Evolutionary conservation across 768 basidiomycete genomes (phyloP).

Genomic region (Amanita inopinata): DNA sequence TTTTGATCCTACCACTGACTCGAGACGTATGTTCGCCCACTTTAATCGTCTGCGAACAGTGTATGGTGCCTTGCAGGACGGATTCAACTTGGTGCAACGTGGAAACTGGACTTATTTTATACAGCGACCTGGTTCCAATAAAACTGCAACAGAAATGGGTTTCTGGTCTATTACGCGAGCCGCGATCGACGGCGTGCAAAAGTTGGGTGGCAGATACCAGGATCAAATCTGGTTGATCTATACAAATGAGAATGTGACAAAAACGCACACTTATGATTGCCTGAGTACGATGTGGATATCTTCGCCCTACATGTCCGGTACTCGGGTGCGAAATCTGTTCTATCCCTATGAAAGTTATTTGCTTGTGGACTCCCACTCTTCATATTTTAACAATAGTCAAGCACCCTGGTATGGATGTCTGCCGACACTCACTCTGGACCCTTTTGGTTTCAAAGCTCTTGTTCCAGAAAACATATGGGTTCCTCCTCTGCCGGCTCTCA

Average conservation of each 20-base stretch:
- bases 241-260: slow-evolving; percentile 75
- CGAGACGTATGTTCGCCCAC: slow-evolving; percentile 63
- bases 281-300: slow-evolving; percentile 57
- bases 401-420: slow-evolving; percentile 76
- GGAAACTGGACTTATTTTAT: slow-evolving; percentile 82
- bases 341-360: slow-evolving; percentile 76
- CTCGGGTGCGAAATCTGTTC: slow-evolving; percentile 62
- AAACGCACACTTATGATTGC: slow-evolving; percentile 58
- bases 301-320: slow-evolving; percentile 60
- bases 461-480: slow-evolving; percentile 66
- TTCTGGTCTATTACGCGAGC: slow-evolving; percentile 75
- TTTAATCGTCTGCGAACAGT: slow-evolving; percentile 59
- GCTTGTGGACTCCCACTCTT: slow-evolving; percentile 53
- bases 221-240: slow-evolving; percentile 79
- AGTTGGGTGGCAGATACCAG: slow-evolving; percentile 44
- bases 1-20: slow-evolving; percentile 83
- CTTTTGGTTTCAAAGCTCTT: slow-evolving; percentile 74
- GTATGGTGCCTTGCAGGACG: slow-evolving; percentile 77
- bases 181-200: slow-evolving; percentile 50
- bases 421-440: slow-evolving; percentile 49
- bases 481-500: slow-evolving; percentile 60
- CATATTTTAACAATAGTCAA: slow-evolving; percentile 47
- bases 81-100: slow-evolving; percentile 72
- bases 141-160: slow-evolving; percentile 76
- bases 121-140: slow-evolving; percentile 77